Percentiles rank a stretch among this genome's conserved stretches.
These are phyloP conservation scores for Mortierella sp. DNA, from an alignment of 371 early-diverging fungal species.

Conservation along the genomic window DNA sequence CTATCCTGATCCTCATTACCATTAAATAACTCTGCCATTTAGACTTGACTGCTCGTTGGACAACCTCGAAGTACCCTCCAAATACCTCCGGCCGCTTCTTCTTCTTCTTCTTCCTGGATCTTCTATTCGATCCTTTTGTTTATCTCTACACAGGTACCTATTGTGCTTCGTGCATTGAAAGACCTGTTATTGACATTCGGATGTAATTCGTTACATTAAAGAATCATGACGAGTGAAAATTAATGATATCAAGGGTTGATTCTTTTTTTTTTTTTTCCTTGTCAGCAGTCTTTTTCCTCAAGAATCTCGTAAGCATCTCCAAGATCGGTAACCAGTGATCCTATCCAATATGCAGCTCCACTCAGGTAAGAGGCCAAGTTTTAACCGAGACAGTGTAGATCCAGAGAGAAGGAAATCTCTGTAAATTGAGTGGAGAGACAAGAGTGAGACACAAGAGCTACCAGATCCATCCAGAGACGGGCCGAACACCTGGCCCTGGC, in stretches of 20 bases:
- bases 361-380: conserved; percentile 3
- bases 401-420: background rate
- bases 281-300: no score
- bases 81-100: background rate
- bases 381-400: background rate
- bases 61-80: no score
- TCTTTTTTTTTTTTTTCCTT: background rate
- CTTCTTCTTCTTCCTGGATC: background rate
- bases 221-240: background rate
- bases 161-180: background rate
- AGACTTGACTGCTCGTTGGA: no score
- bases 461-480: no score
- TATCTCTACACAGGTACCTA: background rate
- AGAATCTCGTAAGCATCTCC: background rate
- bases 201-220: conserved; percentile 2
- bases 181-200: background rate
- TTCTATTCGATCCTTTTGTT: background rate
- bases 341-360: background rate
- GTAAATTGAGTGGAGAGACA: background rate
- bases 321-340: background rate
- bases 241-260: background rate
- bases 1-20: background rate
- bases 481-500: no score
- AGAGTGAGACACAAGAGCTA: background rate
- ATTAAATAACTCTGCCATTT: background rate